phyloP scores from a whole-genome alignment of 2,329 filamentous ascomycete species.

The Colletotrichum sp. region DNA sequence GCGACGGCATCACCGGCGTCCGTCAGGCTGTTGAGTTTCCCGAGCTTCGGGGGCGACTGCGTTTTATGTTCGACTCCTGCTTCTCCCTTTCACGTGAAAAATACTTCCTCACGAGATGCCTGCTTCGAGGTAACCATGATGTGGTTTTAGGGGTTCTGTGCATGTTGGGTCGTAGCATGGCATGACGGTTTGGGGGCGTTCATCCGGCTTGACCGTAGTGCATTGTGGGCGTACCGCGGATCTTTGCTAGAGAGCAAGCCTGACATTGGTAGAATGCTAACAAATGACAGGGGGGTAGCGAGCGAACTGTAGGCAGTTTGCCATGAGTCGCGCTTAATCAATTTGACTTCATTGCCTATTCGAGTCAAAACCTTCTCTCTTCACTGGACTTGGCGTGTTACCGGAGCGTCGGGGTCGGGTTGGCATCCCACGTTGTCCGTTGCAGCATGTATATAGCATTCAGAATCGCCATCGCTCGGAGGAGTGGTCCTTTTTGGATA shows the following conservation, averaged over 20 bases:
- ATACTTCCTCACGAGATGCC: not conserved
- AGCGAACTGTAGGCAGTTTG: not conserved
- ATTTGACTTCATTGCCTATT: slow-evolving; percentile 15
- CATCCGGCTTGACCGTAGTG: not conserved
- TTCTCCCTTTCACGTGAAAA: not conserved
- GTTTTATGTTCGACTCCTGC: not conserved
- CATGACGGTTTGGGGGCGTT: not conserved
- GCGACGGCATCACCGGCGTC: not conserved
- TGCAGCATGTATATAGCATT: slow-evolving; percentile 10
- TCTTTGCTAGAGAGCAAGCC: not conserved
- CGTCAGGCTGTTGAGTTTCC: not conserved
- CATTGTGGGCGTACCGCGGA: not conserved
- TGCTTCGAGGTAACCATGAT: not conserved
- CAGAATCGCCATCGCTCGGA: not conserved
- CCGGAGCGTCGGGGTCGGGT: not conserved
- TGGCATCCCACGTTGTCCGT: not conserved
- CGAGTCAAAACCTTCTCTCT: not conserved
- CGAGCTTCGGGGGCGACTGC: not conserved
- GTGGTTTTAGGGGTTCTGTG: not conserved
- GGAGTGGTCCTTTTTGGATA: too few species aligned
- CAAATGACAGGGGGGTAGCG: not conserved
- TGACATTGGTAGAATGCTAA: not conserved
- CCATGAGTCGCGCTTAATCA: slow-evolving; percentile 7
- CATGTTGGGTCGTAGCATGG: not conserved
- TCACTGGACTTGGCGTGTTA: not conserved